phyloP scores from a whole-genome alignment of 768 basidiomycete species.

The Trametes gibbosa region DNA sequence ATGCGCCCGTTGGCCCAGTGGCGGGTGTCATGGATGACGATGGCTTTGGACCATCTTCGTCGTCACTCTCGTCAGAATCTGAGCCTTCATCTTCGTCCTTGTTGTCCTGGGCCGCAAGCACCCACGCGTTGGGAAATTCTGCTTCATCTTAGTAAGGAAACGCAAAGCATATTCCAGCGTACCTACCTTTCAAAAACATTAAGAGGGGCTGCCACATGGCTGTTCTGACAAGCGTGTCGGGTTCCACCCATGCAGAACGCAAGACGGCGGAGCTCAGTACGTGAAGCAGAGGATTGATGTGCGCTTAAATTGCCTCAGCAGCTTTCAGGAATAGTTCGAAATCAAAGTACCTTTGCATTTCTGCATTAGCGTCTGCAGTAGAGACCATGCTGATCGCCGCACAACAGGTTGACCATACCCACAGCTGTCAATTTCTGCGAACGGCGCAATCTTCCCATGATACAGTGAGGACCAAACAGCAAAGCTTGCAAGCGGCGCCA shows the following conservation, averaged over 20 bases:
- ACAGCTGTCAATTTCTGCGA: conserved; percentile 44
- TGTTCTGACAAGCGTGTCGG: conserved; percentile 63
- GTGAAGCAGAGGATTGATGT: conserved; percentile 35
- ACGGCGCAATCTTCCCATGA: conserved; percentile 41
- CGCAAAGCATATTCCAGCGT: not conserved
- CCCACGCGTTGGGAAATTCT: conserved; percentile 73
- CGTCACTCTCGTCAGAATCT: conserved; percentile 34
- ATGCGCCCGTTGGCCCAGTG: conserved; percentile 22
- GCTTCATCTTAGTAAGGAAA: not conserved
- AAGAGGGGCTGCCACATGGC: conserved; percentile 71
- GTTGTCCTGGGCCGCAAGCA: conserved; percentile 35
- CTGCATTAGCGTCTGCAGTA: conserved; percentile 46
- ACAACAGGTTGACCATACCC: conserved; percentile 70
- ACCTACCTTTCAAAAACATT: conserved; percentile 67
- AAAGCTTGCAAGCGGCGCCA: conserved; percentile 46
- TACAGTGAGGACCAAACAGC: conserved; percentile 60
- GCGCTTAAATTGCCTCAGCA: conserved; percentile 15
- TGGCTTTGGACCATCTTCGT: conserved; percentile 23
- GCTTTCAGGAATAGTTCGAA: not conserved
- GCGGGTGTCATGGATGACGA: conserved; percentile 1
- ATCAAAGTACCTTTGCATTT: conserved; percentile 42
- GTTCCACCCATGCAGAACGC: conserved; percentile 70
- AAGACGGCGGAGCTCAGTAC: conserved; percentile 57
- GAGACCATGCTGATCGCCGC: conserved; percentile 65
- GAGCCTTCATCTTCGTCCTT: conserved; percentile 35